phyloP scores from a whole-genome alignment of 108 stramenopile genomes.

The Cylindrotheca closterium region DNA sequence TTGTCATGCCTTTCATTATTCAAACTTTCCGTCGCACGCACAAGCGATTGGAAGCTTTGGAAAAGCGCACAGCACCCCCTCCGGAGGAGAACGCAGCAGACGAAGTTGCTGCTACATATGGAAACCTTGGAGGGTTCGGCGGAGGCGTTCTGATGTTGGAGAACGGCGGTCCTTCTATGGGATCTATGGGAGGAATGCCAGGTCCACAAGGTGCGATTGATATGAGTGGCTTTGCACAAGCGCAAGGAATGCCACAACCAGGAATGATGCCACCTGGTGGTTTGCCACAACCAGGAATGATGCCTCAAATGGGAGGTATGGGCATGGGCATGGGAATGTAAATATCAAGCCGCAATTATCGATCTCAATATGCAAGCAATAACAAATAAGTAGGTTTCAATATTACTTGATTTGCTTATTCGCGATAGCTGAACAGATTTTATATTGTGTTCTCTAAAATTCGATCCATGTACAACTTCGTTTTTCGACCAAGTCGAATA shows the following conservation, averaged over 20 bases:
- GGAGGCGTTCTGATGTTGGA: conserved; percentile 83
- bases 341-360: too few species aligned
- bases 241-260: conserved; percentile 27
- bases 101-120: conserved; percentile 77
- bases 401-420: too few species aligned
- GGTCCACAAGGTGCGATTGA: conserved; percentile 49
- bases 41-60: conserved; percentile 80
- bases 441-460: too few species aligned
- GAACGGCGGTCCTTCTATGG: conserved; percentile 36
- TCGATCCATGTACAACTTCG: too few species aligned
- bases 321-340: conserved; percentile 30
- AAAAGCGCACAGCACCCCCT: conserved; percentile 90
- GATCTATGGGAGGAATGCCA: conserved; percentile 20
- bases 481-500: too few species aligned
- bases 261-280: conserved; percentile 41
- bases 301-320: conserved; percentile 25
- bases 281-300: conserved; percentile 23
- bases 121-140: conserved; percentile 73
- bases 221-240: conserved; percentile 73
- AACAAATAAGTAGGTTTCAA: too few species aligned
- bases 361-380: too few species aligned
- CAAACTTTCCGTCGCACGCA: conserved; percentile 94
- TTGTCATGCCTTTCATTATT: conserved; percentile 98
- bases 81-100: conserved; percentile 81
- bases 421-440: too few species aligned